Percentiles rank a stretch among this genome's conserved stretches.
phyloP scores from a whole-genome alignment of 352 stramenopile species.

The Globisporangium cederbergense region DNA sequence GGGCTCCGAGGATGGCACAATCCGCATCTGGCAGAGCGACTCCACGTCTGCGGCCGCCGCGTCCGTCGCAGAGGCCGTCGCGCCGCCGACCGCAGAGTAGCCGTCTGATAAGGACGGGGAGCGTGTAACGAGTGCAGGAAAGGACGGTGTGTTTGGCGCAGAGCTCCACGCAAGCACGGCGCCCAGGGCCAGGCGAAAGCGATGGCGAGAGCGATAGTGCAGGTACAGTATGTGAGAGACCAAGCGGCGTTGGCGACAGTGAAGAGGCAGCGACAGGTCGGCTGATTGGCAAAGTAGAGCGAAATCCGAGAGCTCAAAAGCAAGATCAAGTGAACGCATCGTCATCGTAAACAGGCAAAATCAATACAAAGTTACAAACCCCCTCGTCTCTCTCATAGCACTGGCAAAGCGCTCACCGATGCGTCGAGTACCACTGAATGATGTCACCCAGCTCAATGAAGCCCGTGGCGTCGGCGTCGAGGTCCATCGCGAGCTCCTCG shows the following conservation, averaged over 20 bases:
- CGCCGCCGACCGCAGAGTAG: conserved; percentile 20
- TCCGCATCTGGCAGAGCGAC: conserved; percentile 94
- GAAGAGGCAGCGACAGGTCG: not conserved
- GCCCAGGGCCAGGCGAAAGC: not conserved
- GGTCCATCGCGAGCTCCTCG: conserved; percentile 63
- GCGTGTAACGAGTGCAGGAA: conserved; percentile 9
- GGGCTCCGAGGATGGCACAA: conserved; percentile 97
- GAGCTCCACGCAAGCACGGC: not conserved
- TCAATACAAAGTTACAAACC: conserved; percentile 19
- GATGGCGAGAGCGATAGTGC: no score
- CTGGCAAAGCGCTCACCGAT: conserved; percentile 25
- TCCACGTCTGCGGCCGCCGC: conserved; percentile 57
- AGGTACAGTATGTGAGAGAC: not conserved
- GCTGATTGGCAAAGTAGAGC: not conserved
- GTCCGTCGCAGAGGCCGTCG: conserved; percentile 46
- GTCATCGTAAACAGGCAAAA: conserved; percentile 9
- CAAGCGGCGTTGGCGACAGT: not conserved
- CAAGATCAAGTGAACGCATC: not conserved
- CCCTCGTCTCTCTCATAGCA: not conserved
- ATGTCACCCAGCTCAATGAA: conserved; percentile 82
- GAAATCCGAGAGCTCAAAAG: not conserved
- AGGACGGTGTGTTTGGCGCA: not conserved
- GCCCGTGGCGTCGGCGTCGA: conserved; percentile 72
- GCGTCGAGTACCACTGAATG: conserved; percentile 73
- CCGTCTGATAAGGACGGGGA: conserved; percentile 2